Conservation (phyloP, 202 grass and related monocot species). For the Zoysia matrella region DNA sequence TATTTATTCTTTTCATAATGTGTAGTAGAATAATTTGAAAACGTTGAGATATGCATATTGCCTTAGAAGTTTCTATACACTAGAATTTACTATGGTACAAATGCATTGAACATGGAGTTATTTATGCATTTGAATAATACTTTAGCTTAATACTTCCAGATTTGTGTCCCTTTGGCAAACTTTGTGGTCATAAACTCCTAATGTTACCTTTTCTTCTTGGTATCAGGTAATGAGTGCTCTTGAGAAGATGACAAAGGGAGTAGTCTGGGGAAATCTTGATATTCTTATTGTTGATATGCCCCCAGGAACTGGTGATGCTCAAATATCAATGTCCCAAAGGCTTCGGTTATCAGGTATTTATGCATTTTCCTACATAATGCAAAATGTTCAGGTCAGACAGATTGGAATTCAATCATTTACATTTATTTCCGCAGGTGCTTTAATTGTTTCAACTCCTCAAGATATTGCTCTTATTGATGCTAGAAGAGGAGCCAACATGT, state of each 20-base stretch:
- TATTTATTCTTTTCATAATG: conserved; percentile 12
- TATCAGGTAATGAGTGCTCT: conserved; percentile 98
- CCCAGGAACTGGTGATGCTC: conserved; percentile 96
- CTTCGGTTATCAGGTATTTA: conserved; percentile 90
- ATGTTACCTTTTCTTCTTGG: conserved; percentile 11
- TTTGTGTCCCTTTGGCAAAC: conserved; percentile 32
- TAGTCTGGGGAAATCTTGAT: conserved; percentile 92
- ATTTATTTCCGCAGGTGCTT: conserved; percentile 65
- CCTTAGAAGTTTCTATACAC: background rate
- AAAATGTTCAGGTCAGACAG: background rate
- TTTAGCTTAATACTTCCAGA: background rate
- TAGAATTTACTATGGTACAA: conserved; percentile 29
- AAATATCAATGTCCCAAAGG: conserved; percentile 94
- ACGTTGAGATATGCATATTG: background rate
- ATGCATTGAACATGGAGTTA: background rate
- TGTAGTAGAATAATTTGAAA: background rate
- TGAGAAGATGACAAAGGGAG: conserved; percentile 96
- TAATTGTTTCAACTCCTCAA: conserved; percentile 98
- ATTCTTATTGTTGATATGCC: conserved; percentile 99
- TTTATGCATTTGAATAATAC: background rate
- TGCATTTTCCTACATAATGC: conserved; percentile 5
- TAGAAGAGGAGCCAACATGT: conserved; percentile 95
- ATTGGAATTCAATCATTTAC: conserved; percentile 20
- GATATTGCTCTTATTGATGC: conserved; percentile 98
- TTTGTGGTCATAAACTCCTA: conserved; percentile 12